Percentiles rank a stretch among this genome's conserved stretches.
phyloP scores from a whole-genome alignment of 2,329 filamentous ascomycete species.

The Ophiostoma angusticollis region DNA sequence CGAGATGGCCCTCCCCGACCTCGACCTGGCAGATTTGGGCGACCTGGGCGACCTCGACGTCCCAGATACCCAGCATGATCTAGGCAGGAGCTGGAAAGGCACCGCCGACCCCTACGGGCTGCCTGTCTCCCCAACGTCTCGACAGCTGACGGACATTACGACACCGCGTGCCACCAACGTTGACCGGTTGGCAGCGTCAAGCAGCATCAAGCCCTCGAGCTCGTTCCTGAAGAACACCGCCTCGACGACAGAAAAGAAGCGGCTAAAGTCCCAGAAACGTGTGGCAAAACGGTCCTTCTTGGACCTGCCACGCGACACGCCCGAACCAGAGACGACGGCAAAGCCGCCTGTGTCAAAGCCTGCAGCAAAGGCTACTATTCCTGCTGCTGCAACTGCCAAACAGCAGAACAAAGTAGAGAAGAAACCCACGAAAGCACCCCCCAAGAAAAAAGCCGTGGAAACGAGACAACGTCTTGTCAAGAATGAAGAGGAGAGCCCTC shows the following conservation, averaged over 20 bases:
- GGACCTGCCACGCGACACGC: not conserved
- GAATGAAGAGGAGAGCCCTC: not conserved
- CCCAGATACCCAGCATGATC: no score
- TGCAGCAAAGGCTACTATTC: not conserved
- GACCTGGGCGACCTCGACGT: no score
- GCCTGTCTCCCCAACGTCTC: conserved; percentile 5
- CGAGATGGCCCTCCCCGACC: no score
- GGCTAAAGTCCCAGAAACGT: conserved; percentile 3
- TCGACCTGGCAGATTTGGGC: no score
- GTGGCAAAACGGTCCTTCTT: conserved; percentile 10
- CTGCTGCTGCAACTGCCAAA: not conserved
- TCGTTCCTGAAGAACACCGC: not conserved
- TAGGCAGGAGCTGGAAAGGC: not conserved
- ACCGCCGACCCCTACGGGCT: conserved; percentile 6
- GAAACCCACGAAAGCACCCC: not conserved
- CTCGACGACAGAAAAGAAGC: conserved; percentile 3
- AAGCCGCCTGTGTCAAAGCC: not conserved
- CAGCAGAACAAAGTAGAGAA: not conserved
- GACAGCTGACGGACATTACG: not conserved
- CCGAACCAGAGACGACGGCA: not conserved
- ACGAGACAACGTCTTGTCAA: no score
- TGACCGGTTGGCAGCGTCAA: no score
- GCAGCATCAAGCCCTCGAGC: conserved; percentile 3
- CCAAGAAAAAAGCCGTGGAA: no score
- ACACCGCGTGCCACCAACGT: not conserved